These are phyloP conservation scores for Solanum hybrid DNA, from an alignment of 305 asterid species.

Conservation along the genomic window DNA sequence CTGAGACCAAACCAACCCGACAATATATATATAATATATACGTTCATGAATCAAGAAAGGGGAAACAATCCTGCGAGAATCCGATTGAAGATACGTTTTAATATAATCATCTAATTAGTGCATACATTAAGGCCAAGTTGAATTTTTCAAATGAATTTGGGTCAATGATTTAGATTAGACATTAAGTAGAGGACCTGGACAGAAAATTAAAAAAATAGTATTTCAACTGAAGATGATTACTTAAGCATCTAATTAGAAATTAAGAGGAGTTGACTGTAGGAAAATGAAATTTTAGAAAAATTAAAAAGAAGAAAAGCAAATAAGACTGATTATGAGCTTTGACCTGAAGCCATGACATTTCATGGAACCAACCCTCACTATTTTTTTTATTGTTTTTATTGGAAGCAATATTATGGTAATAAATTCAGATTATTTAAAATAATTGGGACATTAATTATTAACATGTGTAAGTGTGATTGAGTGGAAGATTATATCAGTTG, in stretches of 20 bases:
- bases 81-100: neutral
- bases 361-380: neutral
- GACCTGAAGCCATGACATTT: constrained; percentile 12
- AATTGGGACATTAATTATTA: neutral
- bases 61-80: neutral
- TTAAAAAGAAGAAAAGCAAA: neutral
- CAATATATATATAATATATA: too few relatives aligned
- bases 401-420: neutral
- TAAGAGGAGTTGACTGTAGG: neutral
- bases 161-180: constrained; percentile 14
- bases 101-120: constrained; percentile 11
- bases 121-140: constrained; percentile 45
- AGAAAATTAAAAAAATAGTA: neutral
- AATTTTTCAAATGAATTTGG: constrained; percentile 4
- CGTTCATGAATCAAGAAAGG: neutral
- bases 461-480: neutral
- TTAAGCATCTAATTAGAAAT: constrained; percentile 1
- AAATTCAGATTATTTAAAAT: neutral
- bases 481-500: neutral
- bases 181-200: neutral
- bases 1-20: too few relatives aligned
- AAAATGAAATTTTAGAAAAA: neutral
- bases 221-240: constrained; percentile 7
- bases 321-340: constrained; percentile 21
- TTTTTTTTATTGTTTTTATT: neutral